phyloP scores from a whole-genome alignment of 108 stramenopile species.

The Cyclotella choctawhatcheeana region DNA sequence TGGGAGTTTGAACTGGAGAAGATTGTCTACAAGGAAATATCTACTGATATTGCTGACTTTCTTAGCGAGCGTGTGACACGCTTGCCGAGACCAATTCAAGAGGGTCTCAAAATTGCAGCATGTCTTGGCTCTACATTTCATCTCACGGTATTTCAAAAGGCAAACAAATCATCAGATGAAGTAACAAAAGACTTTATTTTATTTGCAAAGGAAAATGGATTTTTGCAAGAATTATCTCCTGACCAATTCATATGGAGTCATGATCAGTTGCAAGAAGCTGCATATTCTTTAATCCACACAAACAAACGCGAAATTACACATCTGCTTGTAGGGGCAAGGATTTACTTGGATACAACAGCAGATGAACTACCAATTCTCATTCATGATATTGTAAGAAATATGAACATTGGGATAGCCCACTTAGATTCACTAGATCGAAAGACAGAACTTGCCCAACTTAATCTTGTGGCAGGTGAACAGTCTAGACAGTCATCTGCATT shows the following conservation, averaged over 20 bases:
- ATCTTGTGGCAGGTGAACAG: conserved; percentile 31
- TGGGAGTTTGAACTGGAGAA: conserved; percentile 28
- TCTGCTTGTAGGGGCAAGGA: conserved; percentile 16
- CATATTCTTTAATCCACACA: conserved; percentile 15
- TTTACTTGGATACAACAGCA: background rate
- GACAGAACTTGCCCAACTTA: conserved; percentile 19
- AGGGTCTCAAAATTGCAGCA: conserved; percentile 30
- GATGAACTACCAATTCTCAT: conserved; percentile 18
- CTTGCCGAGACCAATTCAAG: background rate
- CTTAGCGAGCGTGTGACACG: conserved; percentile 4
- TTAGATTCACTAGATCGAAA: conserved; percentile 19
- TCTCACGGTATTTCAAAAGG: conserved; percentile 12
- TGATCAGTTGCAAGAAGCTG: conserved; percentile 29
- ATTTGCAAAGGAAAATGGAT: conserved; percentile 6
- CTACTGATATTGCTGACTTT: conserved; percentile 18
- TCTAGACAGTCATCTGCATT: conserved; percentile 20
- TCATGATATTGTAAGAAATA: conserved; percentile 30
- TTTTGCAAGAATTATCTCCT: conserved; percentile 15
- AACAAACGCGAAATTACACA: conserved; percentile 9
- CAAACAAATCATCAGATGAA: background rate
- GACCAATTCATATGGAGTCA: conserved; percentile 12
- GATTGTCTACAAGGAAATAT: conserved; percentile 15
- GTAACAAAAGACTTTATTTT: conserved; percentile 6
- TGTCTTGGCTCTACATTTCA: conserved; percentile 33
- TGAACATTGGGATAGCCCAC: conserved; percentile 26